Evolutionary conservation across 768 basidiomycete genomes (phyloP).

Genomic region (Lentinula boryana): DNA sequence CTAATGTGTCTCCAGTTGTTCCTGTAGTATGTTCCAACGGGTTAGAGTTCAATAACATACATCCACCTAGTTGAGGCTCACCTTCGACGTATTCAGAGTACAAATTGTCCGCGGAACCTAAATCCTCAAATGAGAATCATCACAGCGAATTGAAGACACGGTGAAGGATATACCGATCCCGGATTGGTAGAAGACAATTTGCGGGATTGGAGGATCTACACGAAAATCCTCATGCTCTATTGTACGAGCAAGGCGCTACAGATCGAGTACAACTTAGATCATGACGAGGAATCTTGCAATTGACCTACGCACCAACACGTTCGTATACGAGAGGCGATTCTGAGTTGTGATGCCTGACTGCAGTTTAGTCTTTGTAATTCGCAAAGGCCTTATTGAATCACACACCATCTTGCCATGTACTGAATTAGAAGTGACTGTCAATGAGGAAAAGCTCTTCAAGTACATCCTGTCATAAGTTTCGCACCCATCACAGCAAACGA

Average conservation of each 20-base stretch:
- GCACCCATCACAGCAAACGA: slow-evolving; percentile 75
- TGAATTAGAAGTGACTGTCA: slow-evolving; percentile 16
- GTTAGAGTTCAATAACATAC: neutral
- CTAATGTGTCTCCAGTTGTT: slow-evolving; percentile 56
- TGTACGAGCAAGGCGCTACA: slow-evolving; percentile 48
- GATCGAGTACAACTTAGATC: neutral
- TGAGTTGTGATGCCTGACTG: slow-evolving; percentile 23
- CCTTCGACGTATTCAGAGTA: slow-evolving; percentile 61
- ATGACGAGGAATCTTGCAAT: neutral
- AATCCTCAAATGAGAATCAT: neutral
- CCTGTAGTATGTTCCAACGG: slow-evolving; percentile 28
- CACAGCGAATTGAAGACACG: neutral
- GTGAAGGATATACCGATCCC: slow-evolving; percentile 35
- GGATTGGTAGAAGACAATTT: slow-evolving; percentile 60
- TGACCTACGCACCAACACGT: slow-evolving; percentile 39
- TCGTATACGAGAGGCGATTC: slow-evolving; percentile 46
- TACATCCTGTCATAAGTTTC: slow-evolving; percentile 13
- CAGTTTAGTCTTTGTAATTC: neutral
- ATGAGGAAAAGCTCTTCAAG: neutral
- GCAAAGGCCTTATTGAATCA: neutral
- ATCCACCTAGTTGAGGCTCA: slow-evolving; percentile 15
- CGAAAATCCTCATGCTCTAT: slow-evolving; percentile 45
- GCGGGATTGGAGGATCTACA: slow-evolving; percentile 37
- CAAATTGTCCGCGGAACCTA: slow-evolving; percentile 46
- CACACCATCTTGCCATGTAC: slow-evolving; percentile 71